Percentiles rank a stretch among this genome's conserved stretches.
Evolutionary conservation across 2,329 filamentous ascomycete genomes (phyloP).

Genomic region (Endoconidiophora polonica): DNA sequence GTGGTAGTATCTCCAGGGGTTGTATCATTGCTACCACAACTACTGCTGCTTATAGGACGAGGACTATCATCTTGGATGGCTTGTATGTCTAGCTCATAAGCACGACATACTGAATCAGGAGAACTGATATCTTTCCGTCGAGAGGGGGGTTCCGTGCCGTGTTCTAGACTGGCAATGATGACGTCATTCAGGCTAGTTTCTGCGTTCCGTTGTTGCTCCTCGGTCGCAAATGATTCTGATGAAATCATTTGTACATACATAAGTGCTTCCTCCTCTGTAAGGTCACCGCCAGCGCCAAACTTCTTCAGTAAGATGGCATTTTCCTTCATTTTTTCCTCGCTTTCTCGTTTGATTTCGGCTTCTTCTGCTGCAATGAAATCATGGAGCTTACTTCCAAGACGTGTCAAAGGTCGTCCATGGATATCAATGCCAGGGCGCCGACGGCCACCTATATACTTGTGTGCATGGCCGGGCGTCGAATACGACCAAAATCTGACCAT

Average conservation of each 20-base stretch:
- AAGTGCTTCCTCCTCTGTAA: conserved; percentile 49
- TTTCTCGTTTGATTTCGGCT: conserved; percentile 60
- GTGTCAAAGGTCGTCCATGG: conserved; percentile 32
- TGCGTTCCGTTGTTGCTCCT: conserved; percentile 33
- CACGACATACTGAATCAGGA: too few relatives aligned
- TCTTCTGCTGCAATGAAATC: conserved; percentile 80
- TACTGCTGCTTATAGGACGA: background rate
- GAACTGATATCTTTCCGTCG: too few relatives aligned
- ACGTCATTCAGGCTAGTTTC: too few relatives aligned
- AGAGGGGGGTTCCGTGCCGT: too few relatives aligned
- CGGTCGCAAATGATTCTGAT: conserved; percentile 39
- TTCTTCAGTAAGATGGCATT: conserved; percentile 54
- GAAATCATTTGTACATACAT: conserved; percentile 51
- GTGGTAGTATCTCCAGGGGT: background rate
- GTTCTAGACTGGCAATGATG: background rate
- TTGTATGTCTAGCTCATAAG: too few relatives aligned
- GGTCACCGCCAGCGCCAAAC: conserved; percentile 62
- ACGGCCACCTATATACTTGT: conserved; percentile 23
- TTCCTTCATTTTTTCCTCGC: conserved; percentile 48
- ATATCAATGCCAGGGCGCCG: conserved; percentile 50
- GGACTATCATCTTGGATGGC: too few relatives aligned
- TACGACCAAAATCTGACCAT: conserved; percentile 71
- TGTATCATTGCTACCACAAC: background rate
- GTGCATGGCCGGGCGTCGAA: background rate
- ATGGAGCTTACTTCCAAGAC: conserved; percentile 45